Evolutionary conservation across 495 filamentous ascomycete genomes (phyloP), one percentile per base, ranked within the genome.

Genomic region (Hypoxylon subgilvum): DNA sequence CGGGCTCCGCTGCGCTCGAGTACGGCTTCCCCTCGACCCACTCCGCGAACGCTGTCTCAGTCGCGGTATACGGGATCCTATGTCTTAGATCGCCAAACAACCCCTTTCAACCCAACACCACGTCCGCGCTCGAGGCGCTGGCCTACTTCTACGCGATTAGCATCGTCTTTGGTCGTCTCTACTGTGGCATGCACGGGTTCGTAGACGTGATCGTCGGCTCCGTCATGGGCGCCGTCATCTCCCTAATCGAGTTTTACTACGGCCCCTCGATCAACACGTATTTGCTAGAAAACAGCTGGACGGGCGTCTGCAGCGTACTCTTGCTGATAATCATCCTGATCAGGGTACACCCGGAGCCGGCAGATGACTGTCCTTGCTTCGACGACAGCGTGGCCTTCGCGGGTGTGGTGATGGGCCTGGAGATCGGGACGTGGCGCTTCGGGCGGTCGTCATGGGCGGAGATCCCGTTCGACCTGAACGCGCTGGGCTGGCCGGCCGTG

Each of bases 101-200:
- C 61, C 66, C 73, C 30, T 76, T 88, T 17, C 72, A 79, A 6
- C 69, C 74, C 4, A 67, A 59, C 16, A 79, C 82, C 2, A 84
- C 78, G 45, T 30, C 86, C n/a, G 65, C 81, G 4, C 75, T 91
- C 27, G 86, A 94, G 66, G 69, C 59, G 2, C 67, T 89, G 5
- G 84, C 86, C 8, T 95, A 92, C 70, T 82, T 87, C 45, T 98
- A 97, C 66, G 90, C 89, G 8, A 69, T 84, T n/a, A 96, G 92
- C 17, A 96, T 98, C 59, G 78, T 96, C 19, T 64, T 97, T 47
- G 94, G 94, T 16, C 84, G 94, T 38, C 74, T 98, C 17, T 97
- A 97, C 74, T 97, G 94, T 68, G 94, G 94, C 43, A 98, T 98
- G 94, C 94, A 98, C 74, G 94, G 94, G 28, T 94, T 98, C 73